Evolutionary conservation across 495 filamentous ascomycete genomes (phyloP).

Genomic region (Bacidia rubella): DNA sequence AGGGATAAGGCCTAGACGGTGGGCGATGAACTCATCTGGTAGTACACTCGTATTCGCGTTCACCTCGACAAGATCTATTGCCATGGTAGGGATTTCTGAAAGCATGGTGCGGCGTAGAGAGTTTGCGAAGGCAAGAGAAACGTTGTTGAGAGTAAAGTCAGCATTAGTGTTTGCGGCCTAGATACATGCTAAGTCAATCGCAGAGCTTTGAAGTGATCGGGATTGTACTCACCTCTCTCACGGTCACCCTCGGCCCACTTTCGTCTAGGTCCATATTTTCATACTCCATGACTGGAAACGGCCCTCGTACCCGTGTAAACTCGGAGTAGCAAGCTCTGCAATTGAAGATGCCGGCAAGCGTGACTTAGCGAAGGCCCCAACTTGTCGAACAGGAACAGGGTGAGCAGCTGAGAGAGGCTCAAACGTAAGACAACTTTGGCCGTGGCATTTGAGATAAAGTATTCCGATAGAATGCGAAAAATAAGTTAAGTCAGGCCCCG

Average conservation of each 20-base stretch:
- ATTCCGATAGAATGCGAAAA: too few relatives aligned
- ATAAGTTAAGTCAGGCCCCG: too few relatives aligned
- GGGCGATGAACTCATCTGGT: constrained; percentile 87
- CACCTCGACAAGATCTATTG: constrained; percentile 88
- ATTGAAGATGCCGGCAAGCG: too few relatives aligned
- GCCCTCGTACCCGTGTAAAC: neutral
- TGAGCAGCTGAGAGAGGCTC: too few relatives aligned
- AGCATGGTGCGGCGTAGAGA: constrained; percentile 84
- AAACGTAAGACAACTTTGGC: too few relatives aligned
- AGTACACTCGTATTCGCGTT: constrained; percentile 87
- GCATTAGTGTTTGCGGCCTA: constrained; percentile 58
- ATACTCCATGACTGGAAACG: constrained; percentile 19
- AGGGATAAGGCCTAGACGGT: constrained; percentile 85
- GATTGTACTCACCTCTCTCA: constrained; percentile 20
- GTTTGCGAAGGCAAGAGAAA: constrained; percentile 85
- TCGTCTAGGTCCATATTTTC: constrained; percentile 21
- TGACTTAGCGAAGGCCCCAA: too few relatives aligned
- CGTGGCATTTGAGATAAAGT: too few relatives aligned
- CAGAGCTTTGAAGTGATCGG: constrained; percentile 14
- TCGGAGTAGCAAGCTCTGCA: too few relatives aligned
- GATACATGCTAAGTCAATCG: neutral
- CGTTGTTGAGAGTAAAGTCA: constrained; percentile 67
- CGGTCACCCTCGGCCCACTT: constrained; percentile 21
- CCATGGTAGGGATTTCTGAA: constrained; percentile 87
- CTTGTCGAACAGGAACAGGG: too few relatives aligned